Evolutionary conservation across 2,329 filamentous ascomycete genomes (phyloP).

Genomic region (Zymoseptoria ardabiliae): DNA sequence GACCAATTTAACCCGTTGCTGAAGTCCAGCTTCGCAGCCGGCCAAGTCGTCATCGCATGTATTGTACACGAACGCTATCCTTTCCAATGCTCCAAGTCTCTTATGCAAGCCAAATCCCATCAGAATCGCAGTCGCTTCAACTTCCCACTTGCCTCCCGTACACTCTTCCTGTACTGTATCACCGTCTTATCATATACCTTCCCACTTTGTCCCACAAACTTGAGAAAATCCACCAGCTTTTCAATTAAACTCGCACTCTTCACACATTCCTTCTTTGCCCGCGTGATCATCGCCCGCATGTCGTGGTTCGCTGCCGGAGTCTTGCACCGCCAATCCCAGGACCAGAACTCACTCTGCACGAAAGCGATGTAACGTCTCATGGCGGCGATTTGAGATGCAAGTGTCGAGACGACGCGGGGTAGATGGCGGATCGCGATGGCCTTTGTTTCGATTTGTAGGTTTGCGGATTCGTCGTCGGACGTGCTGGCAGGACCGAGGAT

Average conservation of each 20-base stretch:
- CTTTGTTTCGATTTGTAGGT: conserved; percentile 2
- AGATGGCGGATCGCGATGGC: conserved; percentile 6
- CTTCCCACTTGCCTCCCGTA: not conserved
- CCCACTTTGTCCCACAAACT: conserved; percentile 6
- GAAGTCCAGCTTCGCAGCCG: too few species aligned
- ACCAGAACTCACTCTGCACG: conserved; percentile 15
- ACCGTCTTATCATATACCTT: not conserved
- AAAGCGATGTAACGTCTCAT: conserved; percentile 10
- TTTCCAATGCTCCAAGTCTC: not conserved
- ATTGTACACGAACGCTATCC: too few species aligned
- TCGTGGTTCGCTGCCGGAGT: conserved; percentile 12
- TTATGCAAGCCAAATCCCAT: not conserved
- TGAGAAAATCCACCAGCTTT: conserved; percentile 12
- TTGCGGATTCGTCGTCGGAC: not conserved
- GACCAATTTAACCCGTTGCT: not conserved
- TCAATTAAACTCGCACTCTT: conserved; percentile 5
- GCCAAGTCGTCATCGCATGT: too few species aligned
- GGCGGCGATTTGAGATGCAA: conserved; percentile 11
- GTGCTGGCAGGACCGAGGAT: conserved; percentile 13
- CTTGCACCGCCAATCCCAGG: conserved; percentile 17
- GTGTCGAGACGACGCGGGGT: conserved; percentile 6
- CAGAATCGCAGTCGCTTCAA: not conserved
- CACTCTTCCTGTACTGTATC: not conserved
- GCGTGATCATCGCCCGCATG: conserved; percentile 12
- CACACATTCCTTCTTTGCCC: conserved; percentile 7